phyloP scores from a whole-genome alignment of 331 rosid genomes.

The Dryas integrifolia region DNA sequence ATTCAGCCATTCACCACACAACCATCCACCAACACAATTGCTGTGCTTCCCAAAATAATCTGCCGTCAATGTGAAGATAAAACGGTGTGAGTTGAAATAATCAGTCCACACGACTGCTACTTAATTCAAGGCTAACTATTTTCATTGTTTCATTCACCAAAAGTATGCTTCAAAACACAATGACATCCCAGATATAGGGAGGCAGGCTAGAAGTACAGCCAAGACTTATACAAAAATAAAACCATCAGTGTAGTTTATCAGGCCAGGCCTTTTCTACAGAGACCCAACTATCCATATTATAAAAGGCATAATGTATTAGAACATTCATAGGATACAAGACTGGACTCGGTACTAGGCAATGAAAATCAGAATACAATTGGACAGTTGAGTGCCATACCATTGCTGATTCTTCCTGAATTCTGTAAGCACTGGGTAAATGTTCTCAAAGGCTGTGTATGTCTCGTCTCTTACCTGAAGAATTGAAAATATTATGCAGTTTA shows the following conservation, averaged over 20 bases:
- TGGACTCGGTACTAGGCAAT: neutral
- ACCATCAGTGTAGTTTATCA: no score
- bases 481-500: conserved; percentile 3
- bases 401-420: conserved; percentile 94
- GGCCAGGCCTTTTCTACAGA: no score
- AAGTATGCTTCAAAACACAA: no score
- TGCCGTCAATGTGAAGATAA: neutral
- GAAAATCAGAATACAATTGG: neutral
- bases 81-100: neutral
- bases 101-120: neutral
- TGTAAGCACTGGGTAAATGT: conserved; percentile 89
- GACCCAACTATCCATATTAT: neutral
- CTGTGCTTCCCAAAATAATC: conserved; percentile 6
- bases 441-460: conserved; percentile 92
- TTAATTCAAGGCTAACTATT: neutral
- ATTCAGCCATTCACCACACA: neutral
- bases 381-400: conserved; percentile 47
- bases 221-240: no score
- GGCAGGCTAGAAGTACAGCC: no score
- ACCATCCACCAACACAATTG: neutral
- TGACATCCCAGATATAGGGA: no score
- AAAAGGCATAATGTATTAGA: neutral
- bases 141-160: no score
- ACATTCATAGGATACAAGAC: neutral
- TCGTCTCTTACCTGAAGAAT: conserved; percentile 73